Percentiles rank a stretch among this genome's conserved stretches.
phyloP scores from a whole-genome alignment of 441 rosid genomes.

The Geranium incanum region DNA sequence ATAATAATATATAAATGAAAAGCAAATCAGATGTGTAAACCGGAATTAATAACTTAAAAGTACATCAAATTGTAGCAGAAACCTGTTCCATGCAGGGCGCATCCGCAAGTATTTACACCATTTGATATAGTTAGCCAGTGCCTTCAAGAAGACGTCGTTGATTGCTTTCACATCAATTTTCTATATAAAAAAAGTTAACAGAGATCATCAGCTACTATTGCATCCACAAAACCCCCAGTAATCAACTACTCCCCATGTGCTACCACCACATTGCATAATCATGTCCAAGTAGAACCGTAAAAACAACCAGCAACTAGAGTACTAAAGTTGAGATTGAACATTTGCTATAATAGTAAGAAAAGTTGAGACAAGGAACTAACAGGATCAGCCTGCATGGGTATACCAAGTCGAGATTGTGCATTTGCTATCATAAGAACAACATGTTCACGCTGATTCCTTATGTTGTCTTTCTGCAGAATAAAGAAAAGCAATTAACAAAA shows the following conservation, averaged over 20 bases:
- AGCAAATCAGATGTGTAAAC: constrained; percentile 9
- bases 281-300: constrained; percentile 13
- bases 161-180: constrained; percentile 94
- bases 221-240: constrained; percentile 3
- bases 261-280: background rate
- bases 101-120: constrained; percentile 92
- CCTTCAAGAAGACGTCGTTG: constrained; percentile 88
- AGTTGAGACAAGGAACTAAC: constrained; percentile 45
- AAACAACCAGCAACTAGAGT: constrained; percentile 6
- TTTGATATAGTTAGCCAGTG: constrained; percentile 85
- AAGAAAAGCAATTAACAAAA: constrained; percentile 18
- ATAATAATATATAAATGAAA: constrained; percentile 15
- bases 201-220: background rate
- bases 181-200: constrained; percentile 31
- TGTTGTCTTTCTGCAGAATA: constrained; percentile 67
- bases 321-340: background rate
- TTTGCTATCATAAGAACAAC: constrained; percentile 80
- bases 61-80: constrained; percentile 22
- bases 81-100: constrained; percentile 89
- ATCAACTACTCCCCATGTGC: constrained; percentile 5
- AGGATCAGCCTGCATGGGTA: constrained; percentile 63
- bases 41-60: constrained; percentile 17
- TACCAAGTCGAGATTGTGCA: constrained; percentile 71
- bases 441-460: constrained; percentile 94
- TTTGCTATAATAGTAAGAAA: background rate